These are phyloP conservation scores for Alternaria sp. DNA, from an alignment of 2,329 filamentous ascomycete genomes.

Conservation along the genomic window DNA sequence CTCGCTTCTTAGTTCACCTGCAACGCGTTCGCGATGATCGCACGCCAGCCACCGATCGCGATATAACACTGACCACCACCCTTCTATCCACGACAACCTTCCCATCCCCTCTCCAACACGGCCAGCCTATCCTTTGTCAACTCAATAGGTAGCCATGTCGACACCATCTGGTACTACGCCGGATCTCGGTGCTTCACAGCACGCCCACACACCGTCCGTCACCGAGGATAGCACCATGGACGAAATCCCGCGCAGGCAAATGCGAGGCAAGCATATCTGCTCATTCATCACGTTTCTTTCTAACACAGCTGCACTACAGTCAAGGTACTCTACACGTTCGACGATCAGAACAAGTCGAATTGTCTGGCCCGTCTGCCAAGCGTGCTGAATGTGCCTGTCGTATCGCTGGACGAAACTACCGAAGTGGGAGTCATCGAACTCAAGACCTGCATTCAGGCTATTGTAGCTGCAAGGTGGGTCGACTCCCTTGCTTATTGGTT, in stretches of 20 bases:
- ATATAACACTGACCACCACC: constrained; percentile 39
- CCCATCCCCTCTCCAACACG: constrained; percentile 26
- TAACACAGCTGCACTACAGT: constrained; percentile 63
- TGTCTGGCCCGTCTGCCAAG: constrained; percentile 89
- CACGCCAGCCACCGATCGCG: constrained; percentile 48
- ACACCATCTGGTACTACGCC: constrained; percentile 37
- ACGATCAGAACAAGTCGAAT: constrained; percentile 85
- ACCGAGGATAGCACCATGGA: constrained; percentile 37
- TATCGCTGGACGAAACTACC: constrained; percentile 79
- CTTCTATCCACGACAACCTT: constrained; percentile 30
- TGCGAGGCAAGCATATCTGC: constrained; percentile 55
- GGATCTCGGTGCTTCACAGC: constrained; percentile 36
- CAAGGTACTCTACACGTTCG: constrained; percentile 97
- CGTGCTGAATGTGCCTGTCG: constrained; percentile 79
- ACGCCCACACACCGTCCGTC: constrained; percentile 26
- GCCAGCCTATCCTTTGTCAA: constrained; percentile 25
- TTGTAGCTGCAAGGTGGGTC: constrained; percentile 69
- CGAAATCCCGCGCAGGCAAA: constrained; percentile 53
- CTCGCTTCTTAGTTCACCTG: constrained; percentile 29
- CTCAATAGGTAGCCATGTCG: constrained; percentile 44
- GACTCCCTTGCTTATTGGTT: constrained; percentile 16
- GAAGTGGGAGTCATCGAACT: constrained; percentile 90
- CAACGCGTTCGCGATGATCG: constrained; percentile 49
- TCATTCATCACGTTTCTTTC: constrained; percentile 19
- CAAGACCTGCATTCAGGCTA: constrained; percentile 84